phyloP scores from a whole-genome alignment of 108 stramenopile species.

The Asterionellopsis glacialis region DNA sequence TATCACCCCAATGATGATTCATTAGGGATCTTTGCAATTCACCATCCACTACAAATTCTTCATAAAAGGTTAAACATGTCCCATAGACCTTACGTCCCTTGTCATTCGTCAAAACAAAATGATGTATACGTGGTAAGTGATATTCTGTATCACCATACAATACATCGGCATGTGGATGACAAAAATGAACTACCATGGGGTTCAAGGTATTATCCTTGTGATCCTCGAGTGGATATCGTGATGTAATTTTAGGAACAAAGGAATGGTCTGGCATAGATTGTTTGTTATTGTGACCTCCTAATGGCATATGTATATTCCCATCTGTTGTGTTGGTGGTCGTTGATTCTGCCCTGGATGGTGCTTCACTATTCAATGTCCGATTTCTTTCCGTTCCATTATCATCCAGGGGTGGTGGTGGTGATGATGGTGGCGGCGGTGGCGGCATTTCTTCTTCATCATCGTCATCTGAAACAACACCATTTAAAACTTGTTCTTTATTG shows the following conservation, averaged over 20 bases:
- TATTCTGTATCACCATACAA: conserved; percentile 58
- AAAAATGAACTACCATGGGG: conserved; percentile 82
- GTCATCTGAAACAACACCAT: not conserved
- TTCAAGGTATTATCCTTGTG: conserved; percentile 72
- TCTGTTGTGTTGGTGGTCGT: not conserved
- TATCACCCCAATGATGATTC: not conserved
- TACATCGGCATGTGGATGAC: conserved; percentile 66
- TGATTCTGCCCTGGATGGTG: conserved; percentile 1
- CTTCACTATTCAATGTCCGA: not conserved
- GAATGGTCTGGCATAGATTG: too few species aligned
- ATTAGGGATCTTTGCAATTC: conserved; percentile 1
- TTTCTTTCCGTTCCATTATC: too few species aligned
- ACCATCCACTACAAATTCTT: conserved; percentile 53
- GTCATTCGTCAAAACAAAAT: conserved; percentile 83
- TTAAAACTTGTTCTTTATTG: too few species aligned
- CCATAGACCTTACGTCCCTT: conserved; percentile 80
- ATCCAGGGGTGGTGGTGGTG: too few species aligned
- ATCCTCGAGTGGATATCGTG: conserved; percentile 69
- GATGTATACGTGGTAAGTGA: conserved; percentile 73
- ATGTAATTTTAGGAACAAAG: conserved; percentile 70
- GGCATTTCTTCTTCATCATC: not conserved
- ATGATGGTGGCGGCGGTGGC: not conserved
- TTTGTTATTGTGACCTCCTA: not conserved
- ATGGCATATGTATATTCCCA: conserved; percentile 44
- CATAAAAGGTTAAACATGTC: conserved; percentile 79